These are phyloP conservation scores for Plasmodium gonderi DNA, from an alignment of 169 alveolate species.

Conservation along the genomic window DNA sequence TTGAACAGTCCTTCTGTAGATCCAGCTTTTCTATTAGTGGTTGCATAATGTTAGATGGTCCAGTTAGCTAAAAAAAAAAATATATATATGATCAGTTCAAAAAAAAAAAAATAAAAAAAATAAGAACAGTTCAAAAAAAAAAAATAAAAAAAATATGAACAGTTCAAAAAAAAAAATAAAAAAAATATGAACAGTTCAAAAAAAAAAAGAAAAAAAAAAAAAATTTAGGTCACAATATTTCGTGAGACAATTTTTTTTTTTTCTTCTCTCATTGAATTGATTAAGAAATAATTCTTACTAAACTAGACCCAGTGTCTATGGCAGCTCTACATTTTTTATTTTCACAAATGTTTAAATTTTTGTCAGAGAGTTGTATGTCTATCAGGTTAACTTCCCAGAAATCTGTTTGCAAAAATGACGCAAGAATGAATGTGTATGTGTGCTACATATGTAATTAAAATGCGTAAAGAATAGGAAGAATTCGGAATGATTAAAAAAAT, in stretches of 20 bases:
- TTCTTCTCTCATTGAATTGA: neutral
- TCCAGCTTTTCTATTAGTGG: conserved; percentile 83
- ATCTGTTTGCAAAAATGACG: conserved; percentile 72
- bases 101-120: neutral
- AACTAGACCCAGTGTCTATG: conserved; percentile 92
- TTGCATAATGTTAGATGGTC: conserved; percentile 86
- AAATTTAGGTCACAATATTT: neutral
- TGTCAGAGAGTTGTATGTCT: conserved; percentile 84
- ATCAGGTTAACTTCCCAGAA: conserved; percentile 92
- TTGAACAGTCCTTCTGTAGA: conserved; percentile 86
- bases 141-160: neutral
- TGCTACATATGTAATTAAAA: neutral
- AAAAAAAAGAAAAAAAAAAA: neutral
- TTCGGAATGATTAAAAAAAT: neutral
- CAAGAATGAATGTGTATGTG: neutral
- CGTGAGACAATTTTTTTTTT: neutral
- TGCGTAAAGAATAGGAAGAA: neutral
- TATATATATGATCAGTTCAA: neutral
- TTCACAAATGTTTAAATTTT: conserved; percentile 78
- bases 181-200: neutral
- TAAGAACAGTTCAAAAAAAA: neutral
- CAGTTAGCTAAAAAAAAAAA: conserved; percentile 81
- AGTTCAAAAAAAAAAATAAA: neutral
- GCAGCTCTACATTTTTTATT: conserved; percentile 90
- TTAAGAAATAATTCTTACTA: conserved; percentile 62